Base-by-base conservation (phyloP, 108 stramenopile species). In the Parietichytrium sp. region DNA sequence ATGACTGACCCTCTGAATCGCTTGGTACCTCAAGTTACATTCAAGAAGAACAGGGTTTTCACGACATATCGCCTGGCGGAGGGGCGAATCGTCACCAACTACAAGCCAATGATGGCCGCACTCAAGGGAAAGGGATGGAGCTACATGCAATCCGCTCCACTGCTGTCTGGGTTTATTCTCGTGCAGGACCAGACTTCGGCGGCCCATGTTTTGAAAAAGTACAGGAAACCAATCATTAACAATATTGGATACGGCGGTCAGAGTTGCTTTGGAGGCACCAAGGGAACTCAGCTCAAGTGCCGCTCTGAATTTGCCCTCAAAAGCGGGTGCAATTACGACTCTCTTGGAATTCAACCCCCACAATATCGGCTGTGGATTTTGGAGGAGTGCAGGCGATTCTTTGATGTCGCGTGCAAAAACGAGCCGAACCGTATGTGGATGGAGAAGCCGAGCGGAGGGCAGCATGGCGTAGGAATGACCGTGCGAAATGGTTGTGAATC, bases 221-320 rank as follows among this genome's bases (percentile, higher is more conserved):
- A 72, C 3, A 10, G 20, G 23, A 72, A 72, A 42, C n/a, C 61
- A 6, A 72, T 72, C 2, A 42, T 72, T n/a, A 72, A 72, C 3
- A 72, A 72, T 20, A 72, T 72, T 20, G 61, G 61, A 16, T 72
- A 72, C 33, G 61, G 61, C 0, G 61, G 61, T 27, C 61, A 72
- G 42, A 72, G 61, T 42, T 72, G 61, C 42, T 72, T 72, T 25
- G 61, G 61, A n/a, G 61, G 61, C 33, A 72, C 61, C 61, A 72
- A 72, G 3, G 61, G 61, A 16, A 45, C 36, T 27, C 61, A 72
- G 45, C 33, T 72, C n/a, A 33, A 42, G 10, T 72, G 61, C 20
- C 61, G 61, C 29, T 72, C 61, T 0, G 61, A 72, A 7, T 72
- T 72, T 72, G 61, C 61, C 10, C 36, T 6, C 15, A 72, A 72